A percentile compares a stretch with the other conserved stretches of the same genome.
phyloP scores from a whole-genome alignment of 2,329 filamentous ascomycete species.

The Penicillium sp. region DNA sequence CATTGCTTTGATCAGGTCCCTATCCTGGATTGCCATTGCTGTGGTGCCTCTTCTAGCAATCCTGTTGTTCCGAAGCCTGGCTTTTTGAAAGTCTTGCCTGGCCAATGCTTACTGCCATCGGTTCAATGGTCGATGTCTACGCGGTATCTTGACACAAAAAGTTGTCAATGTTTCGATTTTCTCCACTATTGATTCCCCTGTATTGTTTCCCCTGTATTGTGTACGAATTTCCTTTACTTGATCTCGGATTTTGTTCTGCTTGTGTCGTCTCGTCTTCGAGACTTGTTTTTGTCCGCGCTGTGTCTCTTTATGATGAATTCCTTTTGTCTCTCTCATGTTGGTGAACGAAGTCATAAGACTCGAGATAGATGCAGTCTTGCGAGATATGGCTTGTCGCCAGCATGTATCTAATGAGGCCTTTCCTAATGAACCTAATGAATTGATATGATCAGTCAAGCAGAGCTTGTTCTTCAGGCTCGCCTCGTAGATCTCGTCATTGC shows the following conservation, averaged over 20 bases:
- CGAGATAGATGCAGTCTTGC: slow-evolving; percentile 5
- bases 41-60: slow-evolving; percentile 33
- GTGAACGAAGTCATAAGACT: slow-evolving; percentile 10
- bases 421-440: slow-evolving; percentile 16
- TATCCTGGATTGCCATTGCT: slow-evolving; percentile 36
- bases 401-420: slow-evolving; percentile 14
- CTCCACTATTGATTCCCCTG: slow-evolving; percentile 37
- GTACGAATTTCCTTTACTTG: slow-evolving; percentile 25
- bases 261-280: slow-evolving; percentile 13
- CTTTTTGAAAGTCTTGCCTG: slow-evolving; percentile 21
- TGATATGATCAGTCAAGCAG: not conserved
- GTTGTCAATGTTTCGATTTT: slow-evolving; percentile 21
- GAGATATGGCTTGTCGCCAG: slow-evolving; percentile 6
- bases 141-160: slow-evolving; percentile 10
- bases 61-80: slow-evolving; percentile 33
- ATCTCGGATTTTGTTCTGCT: slow-evolving; percentile 24
- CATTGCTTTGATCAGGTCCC: slow-evolving; percentile 33
- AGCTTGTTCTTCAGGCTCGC: not conserved
- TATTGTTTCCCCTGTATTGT: slow-evolving; percentile 42
- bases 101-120: slow-evolving; percentile 5
- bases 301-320: slow-evolving; percentile 25
- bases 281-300: slow-evolving; percentile 1
- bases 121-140: not conserved
- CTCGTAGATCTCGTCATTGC: not conserved
- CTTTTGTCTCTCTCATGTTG: slow-evolving; percentile 26